Evolutionary conservation across 257 asterid genomes (phyloP), one percentile per base, ranked within the genome.

Genomic region (Sherardia arvensis): DNA sequence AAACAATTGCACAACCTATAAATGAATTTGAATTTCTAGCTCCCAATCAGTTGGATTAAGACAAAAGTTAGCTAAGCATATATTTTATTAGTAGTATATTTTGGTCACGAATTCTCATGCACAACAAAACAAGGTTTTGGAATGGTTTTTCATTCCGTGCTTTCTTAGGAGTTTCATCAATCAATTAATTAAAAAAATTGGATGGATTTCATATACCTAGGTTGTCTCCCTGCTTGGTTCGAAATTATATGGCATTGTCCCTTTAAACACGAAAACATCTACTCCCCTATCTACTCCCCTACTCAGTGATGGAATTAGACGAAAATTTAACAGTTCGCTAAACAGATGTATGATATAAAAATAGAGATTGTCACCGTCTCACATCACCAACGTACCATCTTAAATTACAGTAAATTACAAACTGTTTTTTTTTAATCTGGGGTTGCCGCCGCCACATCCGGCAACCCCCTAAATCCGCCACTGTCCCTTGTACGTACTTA

Each of bases 191-290:
- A 34, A 7, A 12, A 43, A 43, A 43, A 43, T n/a, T 49, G 56
- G 3, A 49, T 45, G 26, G 56, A n/a, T 73, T 72, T 72, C 76
- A 71, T 32, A 76, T 77, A 56, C 67, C 87, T 69, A 70, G 69
- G 71, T 66, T 82, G 91, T 82, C 82, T 43, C 69, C 78, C 82
- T 43, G 68, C 78, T 68, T 58, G 26, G 63, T 70, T 61, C 59
- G 73, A 74, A 81, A 66, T 73, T 69, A 71, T 33, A 61, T 66
- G 69, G 72, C 72, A 63, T 75, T 60, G 71, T 74, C 75, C 78
- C 78, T 65, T 76, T 69, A 74, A 69, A 80, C 55, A 64, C 76
- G 61, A 69, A 43, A 55, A 28, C 64, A 67, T 30, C 56, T 43
- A 43, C 17, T 43, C n/a, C n/a, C n/a, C n/a, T n/a, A n/a, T n/a